Percentiles rank a stretch among this genome's conserved stretches.
These are phyloP conservation scores for Talaromyces sp. DNA, from an alignment of 2,329 filamentous ascomycete species.

Conservation along the genomic window DNA sequence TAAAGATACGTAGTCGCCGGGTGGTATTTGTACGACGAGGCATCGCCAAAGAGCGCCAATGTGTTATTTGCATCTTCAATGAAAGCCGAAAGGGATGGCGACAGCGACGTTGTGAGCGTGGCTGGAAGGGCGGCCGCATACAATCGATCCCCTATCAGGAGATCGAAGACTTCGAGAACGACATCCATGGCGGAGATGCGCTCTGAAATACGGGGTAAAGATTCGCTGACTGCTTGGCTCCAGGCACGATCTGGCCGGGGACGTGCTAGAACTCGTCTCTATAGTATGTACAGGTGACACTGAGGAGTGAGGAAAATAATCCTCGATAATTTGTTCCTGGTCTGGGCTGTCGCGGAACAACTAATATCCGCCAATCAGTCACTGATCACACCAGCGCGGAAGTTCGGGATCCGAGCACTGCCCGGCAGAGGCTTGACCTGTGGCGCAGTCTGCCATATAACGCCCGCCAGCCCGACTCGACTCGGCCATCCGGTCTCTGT, in stretches of 20 bases:
- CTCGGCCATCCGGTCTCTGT: background rate
- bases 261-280: too few relatives aligned
- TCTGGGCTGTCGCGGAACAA: background rate
- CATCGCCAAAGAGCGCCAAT: conserved; percentile 51
- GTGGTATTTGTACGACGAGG: conserved; percentile 51
- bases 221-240: background rate
- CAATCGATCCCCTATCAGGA: conserved; percentile 70
- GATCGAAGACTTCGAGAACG: conserved; percentile 79
- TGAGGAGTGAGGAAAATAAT: too few relatives aligned
- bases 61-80: conserved; percentile 52
- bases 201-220: background rate
- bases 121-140: conserved; percentile 69
- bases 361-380: background rate
- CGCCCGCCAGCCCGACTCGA: background rate
- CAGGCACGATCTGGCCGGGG: background rate
- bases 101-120: conserved; percentile 48
- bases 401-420: conserved; percentile 1
- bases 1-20: conserved; percentile 67
- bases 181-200: conserved; percentile 68
- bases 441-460: background rate
- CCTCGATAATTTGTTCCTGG: too few relatives aligned
- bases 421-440: background rate
- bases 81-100: conserved; percentile 47
- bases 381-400: conserved; percentile 16
- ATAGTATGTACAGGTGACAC: background rate